Evolutionary conservation across 768 basidiomycete genomes (phyloP).

Genomic region (Postia placenta): DNA sequence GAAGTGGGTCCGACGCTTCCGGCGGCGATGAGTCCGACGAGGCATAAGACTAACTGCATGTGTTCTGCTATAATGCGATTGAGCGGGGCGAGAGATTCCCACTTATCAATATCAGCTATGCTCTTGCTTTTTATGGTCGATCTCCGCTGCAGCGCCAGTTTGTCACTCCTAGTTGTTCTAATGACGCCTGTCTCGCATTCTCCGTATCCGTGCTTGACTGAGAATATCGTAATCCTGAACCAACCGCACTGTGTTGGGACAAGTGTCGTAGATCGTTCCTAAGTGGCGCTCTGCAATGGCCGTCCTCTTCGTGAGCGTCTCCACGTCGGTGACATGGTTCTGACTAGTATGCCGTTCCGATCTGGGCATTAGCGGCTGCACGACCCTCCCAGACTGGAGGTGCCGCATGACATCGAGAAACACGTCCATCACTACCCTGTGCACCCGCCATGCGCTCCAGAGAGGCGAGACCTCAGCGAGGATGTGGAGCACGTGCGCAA

Average conservation of each 20-base stretch:
- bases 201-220: conserved; percentile 7
- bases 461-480: conserved; percentile 58
- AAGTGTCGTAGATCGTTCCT: conserved; percentile 39
- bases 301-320: conserved; percentile 20
- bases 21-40: conserved; percentile 72
- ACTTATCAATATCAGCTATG: background rate
- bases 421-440: conserved; percentile 40
- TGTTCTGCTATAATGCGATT: background rate
- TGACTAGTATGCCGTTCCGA: background rate
- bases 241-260: conserved; percentile 38
- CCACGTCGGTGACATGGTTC: conserved; percentile 1
- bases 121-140: background rate
- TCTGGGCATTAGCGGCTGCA: conserved; percentile 34
- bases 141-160: background rate
- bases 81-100: background rate
- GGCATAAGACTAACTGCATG: conserved; percentile 17
- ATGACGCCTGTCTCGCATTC: background rate
- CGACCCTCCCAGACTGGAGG: conserved; percentile 43
- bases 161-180: conserved; percentile 1
- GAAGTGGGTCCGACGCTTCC: conserved; percentile 56
- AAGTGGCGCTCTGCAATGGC: conserved; percentile 36
- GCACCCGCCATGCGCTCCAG: conserved; percentile 66
- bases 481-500: conserved; percentile 52
- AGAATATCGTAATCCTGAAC: conserved; percentile 20
- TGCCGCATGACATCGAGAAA: conserved; percentile 41